Evolutionary conservation across 2,329 filamentous ascomycete species (phyloP).

Genomic region (Trichoderma lentiforme): DNA sequence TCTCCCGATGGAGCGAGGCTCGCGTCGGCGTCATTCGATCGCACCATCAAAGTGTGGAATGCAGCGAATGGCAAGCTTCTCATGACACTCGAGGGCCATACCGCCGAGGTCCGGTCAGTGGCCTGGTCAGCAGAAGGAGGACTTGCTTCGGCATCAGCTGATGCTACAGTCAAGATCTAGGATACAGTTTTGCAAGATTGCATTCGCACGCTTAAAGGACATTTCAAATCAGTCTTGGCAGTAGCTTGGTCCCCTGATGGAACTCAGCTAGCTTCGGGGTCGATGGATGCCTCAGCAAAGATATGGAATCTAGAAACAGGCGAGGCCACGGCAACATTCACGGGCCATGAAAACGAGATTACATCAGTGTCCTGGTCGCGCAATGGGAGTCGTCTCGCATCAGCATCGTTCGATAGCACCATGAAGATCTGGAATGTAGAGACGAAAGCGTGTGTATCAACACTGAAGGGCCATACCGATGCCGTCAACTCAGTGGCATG

Average conservation of each 20-base stretch:
- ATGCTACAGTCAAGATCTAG: not conserved
- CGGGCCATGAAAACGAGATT: not conserved
- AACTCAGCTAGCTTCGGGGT: not conserved
- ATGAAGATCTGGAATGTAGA: no score
- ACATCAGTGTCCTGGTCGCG: not conserved
- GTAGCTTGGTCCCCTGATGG: not conserved
- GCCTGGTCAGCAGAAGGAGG: not conserved
- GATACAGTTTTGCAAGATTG: not conserved
- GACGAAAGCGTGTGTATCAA: no score
- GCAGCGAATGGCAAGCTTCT: not conserved
- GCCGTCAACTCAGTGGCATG: no score
- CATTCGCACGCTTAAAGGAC: not conserved
- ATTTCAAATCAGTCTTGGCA: not conserved
- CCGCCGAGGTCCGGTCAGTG: not conserved
- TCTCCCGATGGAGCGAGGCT: not conserved
- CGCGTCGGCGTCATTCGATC: not conserved
- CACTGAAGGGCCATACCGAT: no score
- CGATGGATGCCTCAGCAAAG: not conserved
- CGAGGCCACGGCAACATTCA: not conserved
- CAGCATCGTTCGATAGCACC: no score
- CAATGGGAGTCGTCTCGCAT: no score
- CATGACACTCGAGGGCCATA: not conserved
- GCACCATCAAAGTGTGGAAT: not conserved
- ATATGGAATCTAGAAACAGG: not conserved
- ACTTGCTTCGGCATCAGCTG: not conserved